Base-by-base conservation (phyloP, 2,329 filamentous ascomycete species). In the Colletotrichum sp. region DNA sequence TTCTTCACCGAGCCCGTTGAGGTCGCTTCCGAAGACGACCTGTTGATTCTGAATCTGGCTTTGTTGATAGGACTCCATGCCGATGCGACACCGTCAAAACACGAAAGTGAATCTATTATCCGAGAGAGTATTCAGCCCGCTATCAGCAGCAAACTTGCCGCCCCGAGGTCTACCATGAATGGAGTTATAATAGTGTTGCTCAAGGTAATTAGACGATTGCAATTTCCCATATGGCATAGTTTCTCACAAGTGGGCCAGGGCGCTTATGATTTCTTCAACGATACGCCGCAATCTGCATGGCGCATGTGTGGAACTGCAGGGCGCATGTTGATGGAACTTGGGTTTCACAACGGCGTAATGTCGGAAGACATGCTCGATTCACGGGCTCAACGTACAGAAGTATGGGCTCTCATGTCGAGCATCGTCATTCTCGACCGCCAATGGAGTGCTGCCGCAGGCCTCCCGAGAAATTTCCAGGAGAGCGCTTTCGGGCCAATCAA, bases 221-320 rank as follows among this genome's bases (percentile, higher is more conserved):
- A 1, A 52, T 22, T 52, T 13, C 44, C 11, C 44, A 52, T 13
- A 8, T 52, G 44, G 6, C n/a, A 52, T 25, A 5, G 2, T 25
- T 52, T 52, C 44, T 52, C n/a, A 52, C 44, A 13, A 22, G 2
- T 52, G n/a, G 44, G 34, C 32, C 27, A 76, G 77, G 77, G 76
- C n/a, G 60, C 67, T 9, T 81, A 81, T 15, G 74, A 80, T 32
- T 81, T 79, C 61, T 82, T 82, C 36, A 73, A 79, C 11, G 80
- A 80, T 2, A 75, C 76, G 63, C 76, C 76, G 0, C 79, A 78
- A 1, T 79, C 75, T 19, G 80, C 80, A 3, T 81, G 79, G 80
- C 78, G 80, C 3, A 81, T 82, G 80, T 82, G 80, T 3, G 80
- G 80, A 0, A 72, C 78, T 4, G 80, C 80, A 8, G 80, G 80